Evolutionary conservation across 257 asterid species (phyloP).

Genomic region (Linderniella brevidens): DNA sequence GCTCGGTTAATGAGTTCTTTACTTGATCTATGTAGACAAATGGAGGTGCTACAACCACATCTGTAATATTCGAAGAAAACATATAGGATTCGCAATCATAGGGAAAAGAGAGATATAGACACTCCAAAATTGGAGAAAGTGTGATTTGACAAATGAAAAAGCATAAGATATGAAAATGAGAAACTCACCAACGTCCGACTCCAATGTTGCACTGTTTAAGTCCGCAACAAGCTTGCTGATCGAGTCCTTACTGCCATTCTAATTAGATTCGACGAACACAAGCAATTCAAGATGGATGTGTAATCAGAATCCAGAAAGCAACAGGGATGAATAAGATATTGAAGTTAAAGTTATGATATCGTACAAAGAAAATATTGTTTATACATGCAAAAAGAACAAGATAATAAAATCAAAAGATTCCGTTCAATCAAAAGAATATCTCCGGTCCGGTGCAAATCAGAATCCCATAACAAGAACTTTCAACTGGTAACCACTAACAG

Average conservation of each 20-base stretch:
- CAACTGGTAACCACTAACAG: not conserved
- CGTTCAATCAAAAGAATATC: too few relatives aligned
- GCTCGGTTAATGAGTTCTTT: conserved; percentile 46
- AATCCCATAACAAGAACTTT: too few relatives aligned
- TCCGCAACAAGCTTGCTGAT: conserved; percentile 63
- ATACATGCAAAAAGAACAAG: too few relatives aligned
- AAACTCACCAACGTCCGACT: conserved; percentile 62
- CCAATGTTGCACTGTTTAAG: conserved; percentile 45
- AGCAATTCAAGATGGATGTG: conserved; percentile 9
- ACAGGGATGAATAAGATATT: conserved; percentile 6
- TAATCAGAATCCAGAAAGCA: conserved; percentile 6
- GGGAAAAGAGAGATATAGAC: not conserved
- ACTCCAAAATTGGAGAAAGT: not conserved
- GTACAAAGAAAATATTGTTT: too few relatives aligned
- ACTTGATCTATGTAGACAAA: conserved; percentile 93
- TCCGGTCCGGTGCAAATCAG: too few relatives aligned
- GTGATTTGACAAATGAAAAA: not conserved
- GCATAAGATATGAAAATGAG: not conserved
- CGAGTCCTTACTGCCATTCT: conserved; percentile 89
- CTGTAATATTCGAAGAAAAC: conserved; percentile 21
- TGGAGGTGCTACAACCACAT: conserved; percentile 97
- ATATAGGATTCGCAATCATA: not conserved
- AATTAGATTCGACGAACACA: conserved; percentile 7
- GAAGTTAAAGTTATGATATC: too few relatives aligned
- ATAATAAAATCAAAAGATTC: not conserved